phyloP scores from a whole-genome alignment of 441 rosid genomes.

The Pelargonium fulgidum region DNA sequence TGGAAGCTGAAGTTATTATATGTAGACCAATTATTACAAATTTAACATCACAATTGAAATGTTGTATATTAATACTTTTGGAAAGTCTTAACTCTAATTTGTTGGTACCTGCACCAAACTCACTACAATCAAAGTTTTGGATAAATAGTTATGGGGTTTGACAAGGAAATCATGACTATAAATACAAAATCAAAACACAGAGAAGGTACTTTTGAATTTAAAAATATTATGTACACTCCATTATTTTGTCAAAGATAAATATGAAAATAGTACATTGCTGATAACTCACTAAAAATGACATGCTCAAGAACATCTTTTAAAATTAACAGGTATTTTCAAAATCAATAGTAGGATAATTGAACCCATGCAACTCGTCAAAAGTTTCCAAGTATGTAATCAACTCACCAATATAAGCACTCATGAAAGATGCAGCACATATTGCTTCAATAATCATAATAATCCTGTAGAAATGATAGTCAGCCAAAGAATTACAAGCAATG shows the following conservation, averaged over 20 bases:
- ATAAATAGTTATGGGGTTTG: not conserved
- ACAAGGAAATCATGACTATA: not conserved
- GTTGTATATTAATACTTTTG: too few relatives aligned
- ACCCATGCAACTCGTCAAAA: slow-evolving; percentile 7
- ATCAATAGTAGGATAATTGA: slow-evolving; percentile 2
- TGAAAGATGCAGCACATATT: slow-evolving; percentile 68
- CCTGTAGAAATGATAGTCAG: slow-evolving; percentile 43
- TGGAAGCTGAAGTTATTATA: too few relatives aligned
- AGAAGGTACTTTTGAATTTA: not conserved
- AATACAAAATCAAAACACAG: not conserved
- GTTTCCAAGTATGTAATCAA: not conserved
- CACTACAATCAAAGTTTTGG: not conserved
- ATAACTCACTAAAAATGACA: not conserved
- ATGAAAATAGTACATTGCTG: not conserved
- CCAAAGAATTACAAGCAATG: slow-evolving; percentile 15
- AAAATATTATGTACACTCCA: not conserved
- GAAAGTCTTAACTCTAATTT: not conserved
- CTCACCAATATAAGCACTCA: slow-evolving; percentile 84
- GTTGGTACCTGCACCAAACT: not conserved
- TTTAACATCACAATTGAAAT: too few relatives aligned
- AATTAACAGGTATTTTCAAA: not conserved
- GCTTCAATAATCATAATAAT: slow-evolving; percentile 78
- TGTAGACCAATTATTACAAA: too few relatives aligned
- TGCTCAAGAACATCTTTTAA: not conserved
- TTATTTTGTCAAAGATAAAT: not conserved